phyloP scores from a whole-genome alignment of 495 filamentous ascomycete genomes.

The Diplogelasinospora grovesii region DNA sequence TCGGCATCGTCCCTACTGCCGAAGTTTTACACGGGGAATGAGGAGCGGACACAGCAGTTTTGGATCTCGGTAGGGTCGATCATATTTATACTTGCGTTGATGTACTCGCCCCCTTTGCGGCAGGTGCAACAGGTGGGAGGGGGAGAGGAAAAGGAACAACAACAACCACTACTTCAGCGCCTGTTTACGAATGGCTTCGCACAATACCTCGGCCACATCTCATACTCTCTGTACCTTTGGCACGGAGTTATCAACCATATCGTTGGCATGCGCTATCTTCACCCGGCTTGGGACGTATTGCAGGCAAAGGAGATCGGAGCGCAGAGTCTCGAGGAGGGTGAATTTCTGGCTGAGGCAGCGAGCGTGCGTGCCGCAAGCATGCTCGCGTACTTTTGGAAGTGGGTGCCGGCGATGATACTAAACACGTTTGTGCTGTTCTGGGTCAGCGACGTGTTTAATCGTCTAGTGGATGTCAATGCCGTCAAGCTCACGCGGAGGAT shows the following conservation, averaged over 20 bases:
- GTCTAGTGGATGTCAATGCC: background rate
- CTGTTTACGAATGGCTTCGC: conserved; percentile 4
- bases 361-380: background rate
- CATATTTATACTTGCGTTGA: background rate
- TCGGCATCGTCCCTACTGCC: conserved; percentile 1
- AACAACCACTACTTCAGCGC: conserved; percentile 1
- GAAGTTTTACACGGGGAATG: background rate
- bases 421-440: conserved; percentile 6
- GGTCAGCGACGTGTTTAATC: conserved; percentile 6
- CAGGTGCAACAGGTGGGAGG: background rate
- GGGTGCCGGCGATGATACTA: background rate
- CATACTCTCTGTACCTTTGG: conserved; percentile 9
- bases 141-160: background rate
- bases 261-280: conserved; percentile 1
- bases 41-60: conserved; percentile 5
- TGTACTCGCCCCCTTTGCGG: conserved; percentile 1
- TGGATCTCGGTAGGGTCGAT: conserved; percentile 6
- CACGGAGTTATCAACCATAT: conserved; percentile 5
- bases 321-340: background rate
- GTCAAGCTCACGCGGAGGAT: background rate
- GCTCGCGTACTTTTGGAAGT: background rate
- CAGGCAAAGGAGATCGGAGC: background rate
- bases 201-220: conserved; percentile 11
- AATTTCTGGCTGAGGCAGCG: background rate
- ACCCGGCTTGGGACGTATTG: background rate